Evolutionary conservation across 2,329 filamentous ascomycete species (phyloP).

Genomic region (Trichoderma sp.): DNA sequence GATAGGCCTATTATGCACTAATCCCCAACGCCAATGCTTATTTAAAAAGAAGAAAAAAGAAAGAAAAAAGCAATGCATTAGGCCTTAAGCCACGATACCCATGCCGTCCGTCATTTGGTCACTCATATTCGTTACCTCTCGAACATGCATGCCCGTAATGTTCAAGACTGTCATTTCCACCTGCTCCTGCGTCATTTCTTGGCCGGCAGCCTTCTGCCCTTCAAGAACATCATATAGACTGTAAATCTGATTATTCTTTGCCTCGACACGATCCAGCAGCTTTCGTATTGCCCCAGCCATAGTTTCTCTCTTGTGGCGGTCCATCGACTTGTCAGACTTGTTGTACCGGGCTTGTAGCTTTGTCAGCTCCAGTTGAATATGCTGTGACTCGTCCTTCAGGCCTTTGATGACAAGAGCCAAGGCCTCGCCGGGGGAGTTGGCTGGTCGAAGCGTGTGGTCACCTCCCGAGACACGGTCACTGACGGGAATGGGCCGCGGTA

Average conservation of each 20-base stretch:
- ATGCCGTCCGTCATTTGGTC: slow-evolving; percentile 46
- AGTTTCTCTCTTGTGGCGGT: slow-evolving; percentile 61
- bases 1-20: background rate
- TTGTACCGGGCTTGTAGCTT: slow-evolving; percentile 62
- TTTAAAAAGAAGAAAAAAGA: background rate
- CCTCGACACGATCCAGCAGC: slow-evolving; percentile 63
- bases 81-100: slow-evolving; percentile 34
- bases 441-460: slow-evolving; percentile 60
- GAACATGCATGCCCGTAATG: slow-evolving; percentile 48
- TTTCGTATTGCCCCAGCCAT: slow-evolving; percentile 61
- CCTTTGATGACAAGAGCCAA: slow-evolving; percentile 82
- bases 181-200: slow-evolving; percentile 61
- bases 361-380: slow-evolving; percentile 69
- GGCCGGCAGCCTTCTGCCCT: slow-evolving; percentile 67
- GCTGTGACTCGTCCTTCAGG: slow-evolving; percentile 74
- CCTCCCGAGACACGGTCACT: slow-evolving; percentile 55
- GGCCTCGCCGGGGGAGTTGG: slow-evolving; percentile 67
- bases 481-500: slow-evolving; percentile 64
- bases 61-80: slow-evolving; percentile 14
- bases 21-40: background rate
- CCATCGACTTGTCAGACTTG: slow-evolving; percentile 63
- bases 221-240: slow-evolving; percentile 80
- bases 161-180: slow-evolving; percentile 63
- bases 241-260: slow-evolving; percentile 78
- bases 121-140: slow-evolving; percentile 39